Percentiles rank a stretch among this genome's conserved stretches.
Conservation (phyloP, 306 rosid species). For the Phaseolus lunatus region DNA sequence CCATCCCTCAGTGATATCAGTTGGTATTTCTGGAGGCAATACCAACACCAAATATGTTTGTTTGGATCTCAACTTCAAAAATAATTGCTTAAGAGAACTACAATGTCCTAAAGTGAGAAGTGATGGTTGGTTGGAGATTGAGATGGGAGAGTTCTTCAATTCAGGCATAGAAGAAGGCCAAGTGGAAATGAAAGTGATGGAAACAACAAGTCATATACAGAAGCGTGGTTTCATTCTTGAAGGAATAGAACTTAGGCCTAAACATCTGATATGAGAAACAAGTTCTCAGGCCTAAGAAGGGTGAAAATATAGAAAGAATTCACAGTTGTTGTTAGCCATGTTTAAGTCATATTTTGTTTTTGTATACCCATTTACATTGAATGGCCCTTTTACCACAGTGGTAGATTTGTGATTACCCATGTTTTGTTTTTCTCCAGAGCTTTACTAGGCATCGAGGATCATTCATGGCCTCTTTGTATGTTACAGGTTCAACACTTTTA, state of each 20-base stretch:
- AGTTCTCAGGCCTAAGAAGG: neutral
- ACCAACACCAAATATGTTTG: conserved; percentile 37
- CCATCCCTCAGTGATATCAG: conserved; percentile 42
- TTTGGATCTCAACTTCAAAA: neutral
- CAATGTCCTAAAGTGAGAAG: conserved; percentile 49
- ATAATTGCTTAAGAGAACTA: neutral
- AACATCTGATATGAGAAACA: neutral
- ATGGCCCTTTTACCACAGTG: too few species aligned
- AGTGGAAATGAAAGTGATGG: conserved; percentile 52
- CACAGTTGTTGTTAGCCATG: neutral
- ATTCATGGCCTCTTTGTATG: too few species aligned
- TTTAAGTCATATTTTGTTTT: too few species aligned
- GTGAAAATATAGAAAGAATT: neutral
- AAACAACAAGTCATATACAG: conserved; percentile 43
- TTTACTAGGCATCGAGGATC: too few species aligned
- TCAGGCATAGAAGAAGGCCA: conserved; percentile 51
- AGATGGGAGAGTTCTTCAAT: conserved; percentile 65
- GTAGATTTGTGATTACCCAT: too few species aligned
- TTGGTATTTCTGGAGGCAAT: conserved; percentile 38
- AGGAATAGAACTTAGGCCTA: conserved; percentile 2
- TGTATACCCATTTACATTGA: too few species aligned
- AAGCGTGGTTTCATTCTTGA: conserved; percentile 52
- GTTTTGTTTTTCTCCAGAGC: too few species aligned
- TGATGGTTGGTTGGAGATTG: conserved; percentile 72
- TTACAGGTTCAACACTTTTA: too few species aligned